A percentile compares a stretch with the other conserved stretches of the same genome.
Conservation (phyloP, 805 yeast species). For the Candida nanaspora region DNA sequence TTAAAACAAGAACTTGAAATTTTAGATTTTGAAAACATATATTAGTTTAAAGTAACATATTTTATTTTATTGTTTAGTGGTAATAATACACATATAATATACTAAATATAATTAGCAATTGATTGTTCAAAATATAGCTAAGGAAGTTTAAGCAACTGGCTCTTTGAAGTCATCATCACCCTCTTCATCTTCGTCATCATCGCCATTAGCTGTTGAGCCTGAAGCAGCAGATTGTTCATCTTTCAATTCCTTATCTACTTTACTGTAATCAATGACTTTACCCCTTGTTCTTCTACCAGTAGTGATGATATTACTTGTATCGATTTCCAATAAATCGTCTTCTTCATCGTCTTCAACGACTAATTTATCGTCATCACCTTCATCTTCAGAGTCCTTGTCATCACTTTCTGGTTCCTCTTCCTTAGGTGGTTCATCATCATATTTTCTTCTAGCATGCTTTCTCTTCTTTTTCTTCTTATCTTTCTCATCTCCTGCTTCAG, state of each 20-base stretch:
- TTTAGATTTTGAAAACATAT: too few relatives aligned
- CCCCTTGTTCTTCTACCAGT: conserved; percentile 88
- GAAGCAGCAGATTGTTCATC: conserved; percentile 30
- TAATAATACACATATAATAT: background rate
- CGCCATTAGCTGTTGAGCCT: conserved; percentile 28
- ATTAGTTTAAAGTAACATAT: background rate
- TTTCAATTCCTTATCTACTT: conserved; percentile 68
- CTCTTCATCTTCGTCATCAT: conserved; percentile 35
- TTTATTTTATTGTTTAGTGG: background rate
- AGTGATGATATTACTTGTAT: conserved; percentile 75
- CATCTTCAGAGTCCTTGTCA: conserved; percentile 25
- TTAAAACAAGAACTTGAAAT: too few relatives aligned
- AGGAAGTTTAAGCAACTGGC: conserved; percentile 12
- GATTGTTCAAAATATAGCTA: too few relatives aligned
- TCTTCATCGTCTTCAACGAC: conserved; percentile 63
- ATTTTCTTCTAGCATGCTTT: conserved; percentile 16
- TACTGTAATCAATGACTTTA: conserved; percentile 74
- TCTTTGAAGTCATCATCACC: conserved; percentile 43
- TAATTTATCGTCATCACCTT: conserved; percentile 43
- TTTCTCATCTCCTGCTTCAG: conserved; percentile 3
- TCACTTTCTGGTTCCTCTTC: conserved; percentile 29
- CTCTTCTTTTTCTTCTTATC: conserved; percentile 13
- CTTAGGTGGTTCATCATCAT: conserved; percentile 14
- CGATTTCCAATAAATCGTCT: conserved; percentile 75
- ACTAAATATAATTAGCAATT: too few relatives aligned